Evolutionary conservation across 2,329 filamentous ascomycete species (phyloP).

Genomic region (Aureobasidium sp.): DNA sequence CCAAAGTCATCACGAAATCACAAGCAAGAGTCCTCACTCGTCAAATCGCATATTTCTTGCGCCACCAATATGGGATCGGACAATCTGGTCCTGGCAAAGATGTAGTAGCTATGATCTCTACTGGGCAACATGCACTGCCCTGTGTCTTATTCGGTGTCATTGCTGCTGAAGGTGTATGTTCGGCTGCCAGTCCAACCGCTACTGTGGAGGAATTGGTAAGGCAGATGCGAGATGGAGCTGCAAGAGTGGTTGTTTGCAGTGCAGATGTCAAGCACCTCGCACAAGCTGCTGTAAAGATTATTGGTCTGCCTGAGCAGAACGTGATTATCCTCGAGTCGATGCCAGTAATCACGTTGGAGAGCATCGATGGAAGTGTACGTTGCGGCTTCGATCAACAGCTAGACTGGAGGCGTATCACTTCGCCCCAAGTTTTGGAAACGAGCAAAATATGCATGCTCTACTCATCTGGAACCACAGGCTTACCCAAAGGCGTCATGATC

Average conservation of each 20-base stretch:
- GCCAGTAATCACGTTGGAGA: not conserved
- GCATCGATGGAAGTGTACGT: not conserved
- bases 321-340: constrained; percentile 35
- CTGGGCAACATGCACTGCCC: constrained; percentile 48
- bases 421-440: constrained; percentile 38
- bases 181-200: constrained; percentile 43
- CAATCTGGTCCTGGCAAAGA: constrained; percentile 40
- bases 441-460: constrained; percentile 37
- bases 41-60: constrained; percentile 48
- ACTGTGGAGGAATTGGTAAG: constrained; percentile 45
- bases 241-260: constrained; percentile 38
- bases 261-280: constrained; percentile 40
- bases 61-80: constrained; percentile 46
- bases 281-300: constrained; percentile 41
- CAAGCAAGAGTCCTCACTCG: constrained; percentile 41
- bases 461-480: constrained; percentile 39
- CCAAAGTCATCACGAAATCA: constrained; percentile 45
- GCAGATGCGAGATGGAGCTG: constrained; percentile 36
- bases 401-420: constrained; percentile 47
- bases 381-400: constrained; percentile 29
- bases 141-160: constrained; percentile 49
- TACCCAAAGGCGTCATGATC: constrained; percentile 33
- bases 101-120: constrained; percentile 49
- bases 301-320: constrained; percentile 36
- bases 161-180: constrained; percentile 52